Conservation (phyloP, 2,329 filamentous ascomycete genomes). For the Neurospora crassa region DNA sequence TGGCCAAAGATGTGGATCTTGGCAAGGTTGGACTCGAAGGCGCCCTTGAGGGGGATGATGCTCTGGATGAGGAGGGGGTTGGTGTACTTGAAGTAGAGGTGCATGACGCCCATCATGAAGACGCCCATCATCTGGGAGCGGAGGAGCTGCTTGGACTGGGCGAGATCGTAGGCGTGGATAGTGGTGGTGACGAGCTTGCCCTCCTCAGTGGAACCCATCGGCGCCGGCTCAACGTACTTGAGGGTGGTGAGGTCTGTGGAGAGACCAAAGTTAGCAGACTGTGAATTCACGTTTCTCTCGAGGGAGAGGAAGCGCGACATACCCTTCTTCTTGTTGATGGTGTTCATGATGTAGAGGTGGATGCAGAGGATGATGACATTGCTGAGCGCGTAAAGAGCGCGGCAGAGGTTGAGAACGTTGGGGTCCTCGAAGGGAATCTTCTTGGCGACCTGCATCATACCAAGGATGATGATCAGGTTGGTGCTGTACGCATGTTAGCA, state of each 20-base stretch:
- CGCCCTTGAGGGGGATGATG: slow-evolving; percentile 94
- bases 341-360: slow-evolving; percentile 74
- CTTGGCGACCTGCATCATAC: slow-evolving; percentile 98
- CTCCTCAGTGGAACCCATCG: slow-evolving; percentile 89
- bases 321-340: slow-evolving; percentile 98
- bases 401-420: slow-evolving; percentile 45
- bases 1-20: slow-evolving; percentile 91
- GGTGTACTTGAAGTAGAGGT: slow-evolving; percentile 98
- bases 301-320: slow-evolving; percentile 21
- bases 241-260: slow-evolving; percentile 81
- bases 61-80: slow-evolving; percentile 98
- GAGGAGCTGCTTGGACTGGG: slow-evolving; percentile 76
- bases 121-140: slow-evolving; percentile 92
- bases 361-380: slow-evolving; percentile 76
- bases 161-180: slow-evolving; percentile 85
- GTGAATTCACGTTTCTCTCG: not conserved
- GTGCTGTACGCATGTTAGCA: slow-evolving; percentile 43
- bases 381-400: slow-evolving; percentile 45
- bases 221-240: slow-evolving; percentile 95
- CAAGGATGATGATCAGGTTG: slow-evolving; percentile 89
- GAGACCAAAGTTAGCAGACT: not conserved
- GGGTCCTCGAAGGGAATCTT: slow-evolving; percentile 88
- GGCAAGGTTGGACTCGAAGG: slow-evolving; percentile 88
- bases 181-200: slow-evolving; percentile 95
- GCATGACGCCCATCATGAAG: slow-evolving; percentile 98